Evolutionary conservation across 345 rosid species (phyloP), one percentile per base, ranked within the genome.

Genomic region (Brassica rapa): DNA sequence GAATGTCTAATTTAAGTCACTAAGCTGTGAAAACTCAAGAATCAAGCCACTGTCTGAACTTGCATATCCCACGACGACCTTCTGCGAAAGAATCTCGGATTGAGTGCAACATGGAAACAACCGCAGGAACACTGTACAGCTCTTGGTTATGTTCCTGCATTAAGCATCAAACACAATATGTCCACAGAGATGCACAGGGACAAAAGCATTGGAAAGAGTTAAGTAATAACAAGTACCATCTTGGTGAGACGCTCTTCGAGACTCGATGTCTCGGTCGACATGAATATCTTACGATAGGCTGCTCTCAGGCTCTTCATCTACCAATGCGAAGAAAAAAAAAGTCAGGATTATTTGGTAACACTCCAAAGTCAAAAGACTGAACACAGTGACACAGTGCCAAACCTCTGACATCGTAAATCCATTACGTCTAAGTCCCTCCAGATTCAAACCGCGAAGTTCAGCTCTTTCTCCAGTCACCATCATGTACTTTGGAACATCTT

Each of bases 391-490:
- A 75, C 71, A 69, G 29, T 19, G 65, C 14, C 43, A 59, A 68
- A 90, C 98, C 98, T 95, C 97, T 70, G 80, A 55, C 75, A 68
- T 74, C 1, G 82, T 84, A 77, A 93, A 93, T 82, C 94, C 93
- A 86, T 73, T 80, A 49, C 97, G 93, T 59, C 86, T 88, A 75
- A 93, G 97, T 67, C 99, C 97, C 74, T 93, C 96, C 56, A 90
- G 82, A 83, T 95, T 93, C 80, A 93, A 81, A 84, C 99, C 97
- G 5, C 90, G 94, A 82, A 95, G 91, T 81, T 88, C 92, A 19
- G 97, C 92, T 86, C 98, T 87, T 82, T 89, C 96, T 76, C 97
- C 97, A 69, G 93, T 79, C 68, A 95, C 98, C 99, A 95, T 87
- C 72, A 84, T 84, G 83, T 88, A 95, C 80, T 80, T 93, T 49